Evolutionary conservation across 768 basidiomycete genomes (phyloP).

Genomic region (Agrocybe praecox): DNA sequence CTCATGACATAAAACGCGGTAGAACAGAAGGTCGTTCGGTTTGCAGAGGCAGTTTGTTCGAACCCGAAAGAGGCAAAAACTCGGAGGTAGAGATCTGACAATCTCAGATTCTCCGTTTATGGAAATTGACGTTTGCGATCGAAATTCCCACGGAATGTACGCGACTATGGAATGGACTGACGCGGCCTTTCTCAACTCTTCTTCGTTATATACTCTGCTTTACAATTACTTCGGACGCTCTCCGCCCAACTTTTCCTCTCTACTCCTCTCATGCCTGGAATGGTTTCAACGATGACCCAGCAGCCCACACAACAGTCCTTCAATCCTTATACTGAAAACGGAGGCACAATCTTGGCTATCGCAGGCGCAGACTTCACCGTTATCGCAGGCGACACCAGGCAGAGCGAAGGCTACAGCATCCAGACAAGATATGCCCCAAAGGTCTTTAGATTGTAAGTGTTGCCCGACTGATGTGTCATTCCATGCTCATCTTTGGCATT

Average conservation of each 20-base stretch:
- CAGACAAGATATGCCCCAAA: constrained; percentile 97
- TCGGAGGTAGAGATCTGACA: constrained; percentile 32
- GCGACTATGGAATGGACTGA: constrained; percentile 40
- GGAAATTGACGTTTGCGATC: constrained; percentile 14
- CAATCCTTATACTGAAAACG: constrained; percentile 91
- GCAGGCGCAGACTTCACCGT: constrained; percentile 93
- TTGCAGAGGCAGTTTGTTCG: constrained; percentile 7
- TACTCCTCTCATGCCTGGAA: constrained; percentile 33
- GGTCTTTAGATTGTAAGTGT: constrained; percentile 85
- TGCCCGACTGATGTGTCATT: not conserved
- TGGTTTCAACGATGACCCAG: constrained; percentile 34
- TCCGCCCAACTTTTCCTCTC: constrained; percentile 18
- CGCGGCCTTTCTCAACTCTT: constrained; percentile 41
- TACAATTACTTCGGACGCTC: constrained; percentile 21
- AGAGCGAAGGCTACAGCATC: constrained; percentile 96
- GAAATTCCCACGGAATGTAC: constrained; percentile 40
- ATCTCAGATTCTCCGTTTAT: constrained; percentile 16
- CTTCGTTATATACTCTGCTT: constrained; percentile 26
- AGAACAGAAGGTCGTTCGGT: constrained; percentile 24
- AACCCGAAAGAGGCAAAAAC: constrained; percentile 31
- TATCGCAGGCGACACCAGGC: constrained; percentile 95
- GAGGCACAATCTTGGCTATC: constrained; percentile 95
- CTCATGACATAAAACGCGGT: constrained; percentile 35
- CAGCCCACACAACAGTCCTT: constrained; percentile 59
- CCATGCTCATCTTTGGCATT: constrained; percentile 3